These are phyloP conservation scores for Psilocybe azurescens DNA, from an alignment of 768 basidiomycete genomes.

Conservation along the genomic window DNA sequence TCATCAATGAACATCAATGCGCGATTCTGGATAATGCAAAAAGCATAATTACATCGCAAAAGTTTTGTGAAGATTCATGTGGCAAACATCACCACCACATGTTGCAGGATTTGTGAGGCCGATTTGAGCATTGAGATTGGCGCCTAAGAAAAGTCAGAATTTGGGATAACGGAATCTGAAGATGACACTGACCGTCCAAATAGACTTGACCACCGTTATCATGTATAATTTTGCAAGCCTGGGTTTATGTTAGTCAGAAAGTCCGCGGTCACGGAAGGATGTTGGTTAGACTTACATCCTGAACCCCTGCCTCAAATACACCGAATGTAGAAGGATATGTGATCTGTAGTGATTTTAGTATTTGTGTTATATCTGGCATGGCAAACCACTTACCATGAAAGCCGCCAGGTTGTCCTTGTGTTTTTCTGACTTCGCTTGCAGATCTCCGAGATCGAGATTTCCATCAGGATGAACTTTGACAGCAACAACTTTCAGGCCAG, in stretches of 20 bases:
- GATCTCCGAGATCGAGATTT: slow-evolving; percentile 86
- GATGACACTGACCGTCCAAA: slow-evolving; percentile 69
- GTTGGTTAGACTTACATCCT: slow-evolving; percentile 51
- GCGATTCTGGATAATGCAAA: neutral
- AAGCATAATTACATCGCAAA: slow-evolving; percentile 81
- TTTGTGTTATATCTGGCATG: neutral
- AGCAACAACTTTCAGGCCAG: slow-evolving; percentile 95
- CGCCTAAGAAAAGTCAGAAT: slow-evolving; percentile 46
- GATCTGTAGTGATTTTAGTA: slow-evolving; percentile 55
- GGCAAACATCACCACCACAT: slow-evolving; percentile 98
- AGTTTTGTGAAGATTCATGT: slow-evolving; percentile 98
- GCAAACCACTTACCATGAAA: slow-evolving; percentile 74
- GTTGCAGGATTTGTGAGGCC: slow-evolving; percentile 91
- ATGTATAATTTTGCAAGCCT: slow-evolving; percentile 95
- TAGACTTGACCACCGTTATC: slow-evolving; percentile 97
- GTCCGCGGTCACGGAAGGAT: neutral
- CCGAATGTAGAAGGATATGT: slow-evolving; percentile 98
- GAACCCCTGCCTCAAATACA: slow-evolving; percentile 93
- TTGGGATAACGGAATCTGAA: neutral
- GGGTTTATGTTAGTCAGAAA: slow-evolving; percentile 5
- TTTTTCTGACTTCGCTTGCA: slow-evolving; percentile 85
- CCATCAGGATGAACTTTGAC: slow-evolving; percentile 90
- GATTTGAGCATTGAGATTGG: slow-evolving; percentile 94
- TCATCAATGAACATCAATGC: slow-evolving; percentile 1
- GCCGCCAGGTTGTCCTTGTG: slow-evolving; percentile 93